These are phyloP conservation scores for Microthlaspi erraticum DNA, from an alignment of 345 rosid species.

Conservation along the genomic window DNA sequence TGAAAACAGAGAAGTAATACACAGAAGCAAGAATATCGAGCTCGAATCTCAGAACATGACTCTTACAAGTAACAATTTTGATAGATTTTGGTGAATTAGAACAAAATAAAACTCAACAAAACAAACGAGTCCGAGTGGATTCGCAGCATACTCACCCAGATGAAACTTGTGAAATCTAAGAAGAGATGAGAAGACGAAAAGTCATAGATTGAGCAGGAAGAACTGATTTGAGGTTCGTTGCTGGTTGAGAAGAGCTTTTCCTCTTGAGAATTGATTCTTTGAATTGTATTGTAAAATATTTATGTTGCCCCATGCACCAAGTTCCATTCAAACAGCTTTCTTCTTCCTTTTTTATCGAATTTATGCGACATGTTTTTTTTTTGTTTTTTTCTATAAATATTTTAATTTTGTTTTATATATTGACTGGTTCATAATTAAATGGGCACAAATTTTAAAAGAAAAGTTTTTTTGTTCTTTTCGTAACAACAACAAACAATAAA, in stretches of 20 bases:
- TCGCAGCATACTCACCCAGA: constrained; percentile 22
- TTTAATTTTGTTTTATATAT: constrained; percentile 3
- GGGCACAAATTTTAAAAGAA: constrained; percentile 4
- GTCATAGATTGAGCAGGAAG: constrained; percentile 23
- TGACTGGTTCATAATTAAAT: constrained; percentile 16
- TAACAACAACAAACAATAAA: not conserved
- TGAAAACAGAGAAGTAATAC: constrained; percentile 11
- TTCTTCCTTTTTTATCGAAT: constrained; percentile 31
- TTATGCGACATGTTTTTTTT: constrained; percentile 33
- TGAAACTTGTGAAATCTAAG: constrained; percentile 6
- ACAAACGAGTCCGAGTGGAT: not conserved
- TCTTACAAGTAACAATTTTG: not conserved
- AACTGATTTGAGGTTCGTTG: constrained; percentile 1
- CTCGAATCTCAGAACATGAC: constrained; percentile 30
- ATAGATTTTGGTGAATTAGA: not conserved
- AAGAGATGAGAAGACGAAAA: constrained; percentile 14
- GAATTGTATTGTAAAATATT: constrained; percentile 22
- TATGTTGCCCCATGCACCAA: constrained; percentile 40
- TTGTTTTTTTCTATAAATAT: not conserved
- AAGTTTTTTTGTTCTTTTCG: not conserved
- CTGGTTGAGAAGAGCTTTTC: constrained; percentile 2
- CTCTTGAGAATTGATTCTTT: constrained; percentile 27
- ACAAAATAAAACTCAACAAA: not conserved
- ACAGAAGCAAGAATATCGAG: constrained; percentile 6
- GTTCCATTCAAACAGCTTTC: constrained; percentile 36